Evolutionary conservation across 768 basidiomycete species (phyloP).

Genomic region (Lyophyllum decastes): DNA sequence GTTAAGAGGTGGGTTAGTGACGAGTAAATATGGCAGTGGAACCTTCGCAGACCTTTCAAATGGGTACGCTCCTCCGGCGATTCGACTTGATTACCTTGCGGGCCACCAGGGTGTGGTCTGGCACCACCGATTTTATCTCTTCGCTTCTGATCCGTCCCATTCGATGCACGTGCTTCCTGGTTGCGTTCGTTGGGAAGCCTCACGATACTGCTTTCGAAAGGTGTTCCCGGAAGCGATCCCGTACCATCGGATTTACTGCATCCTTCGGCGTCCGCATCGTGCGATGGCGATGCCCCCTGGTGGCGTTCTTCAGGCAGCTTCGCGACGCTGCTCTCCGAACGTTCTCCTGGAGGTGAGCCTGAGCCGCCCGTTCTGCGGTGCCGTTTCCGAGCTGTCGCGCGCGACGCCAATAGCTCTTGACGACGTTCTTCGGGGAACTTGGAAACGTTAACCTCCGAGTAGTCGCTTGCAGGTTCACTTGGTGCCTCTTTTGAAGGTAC

Average conservation of each 20-base stretch:
- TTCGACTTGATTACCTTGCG: neutral
- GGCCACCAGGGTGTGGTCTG: no score
- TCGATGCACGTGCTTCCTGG: no score
- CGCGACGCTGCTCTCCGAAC: neutral
- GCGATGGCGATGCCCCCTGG: constrained; percentile 8
- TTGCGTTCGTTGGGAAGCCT: no score
- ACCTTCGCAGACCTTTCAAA: constrained; percentile 3
- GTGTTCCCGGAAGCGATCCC: no score
- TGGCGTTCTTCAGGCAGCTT: neutral
- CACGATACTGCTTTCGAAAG: no score
- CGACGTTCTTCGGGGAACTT: neutral
- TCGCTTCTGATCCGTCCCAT: no score
- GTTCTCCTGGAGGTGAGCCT: neutral
- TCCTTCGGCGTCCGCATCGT: no score
- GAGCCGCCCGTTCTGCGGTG: constrained; percentile 25
- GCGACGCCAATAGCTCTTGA: constrained; percentile 4
- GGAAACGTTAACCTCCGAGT: neutral
- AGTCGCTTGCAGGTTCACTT: neutral
- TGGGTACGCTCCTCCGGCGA: constrained; percentile 10
- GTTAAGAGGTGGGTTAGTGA: neutral
- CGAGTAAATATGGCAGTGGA: no score
- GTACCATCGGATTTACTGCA: no score
- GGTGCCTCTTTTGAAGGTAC: neutral
- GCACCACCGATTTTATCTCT: no score
- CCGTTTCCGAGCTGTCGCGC: constrained; percentile 1